phyloP scores from a whole-genome alignment of 2,329 filamentous ascomycete species.

The Ophiosphaerella narmari region DNA sequence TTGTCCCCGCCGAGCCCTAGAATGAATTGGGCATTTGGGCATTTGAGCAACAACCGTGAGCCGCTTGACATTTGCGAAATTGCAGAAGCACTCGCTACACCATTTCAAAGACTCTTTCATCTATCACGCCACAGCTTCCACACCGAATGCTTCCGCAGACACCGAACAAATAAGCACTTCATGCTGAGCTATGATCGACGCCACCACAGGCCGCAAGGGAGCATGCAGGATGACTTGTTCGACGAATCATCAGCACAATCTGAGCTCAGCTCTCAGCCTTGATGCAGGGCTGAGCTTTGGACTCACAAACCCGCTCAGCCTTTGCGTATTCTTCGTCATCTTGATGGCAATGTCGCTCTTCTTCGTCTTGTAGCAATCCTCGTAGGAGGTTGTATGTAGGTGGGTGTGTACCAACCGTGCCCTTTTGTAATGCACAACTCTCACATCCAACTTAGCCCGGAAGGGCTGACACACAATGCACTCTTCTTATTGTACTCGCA shows the following conservation, averaged over 20 bases:
- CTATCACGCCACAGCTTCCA: conserved; percentile 5
- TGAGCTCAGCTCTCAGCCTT: conserved; percentile 23
- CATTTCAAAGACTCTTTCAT: background rate
- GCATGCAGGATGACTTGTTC: conserved; percentile 15
- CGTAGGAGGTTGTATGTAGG: too few relatives aligned
- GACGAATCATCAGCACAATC: conserved; percentile 17
- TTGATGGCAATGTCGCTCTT: background rate
- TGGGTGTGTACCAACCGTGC: background rate
- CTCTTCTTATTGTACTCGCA: conserved; percentile 7
- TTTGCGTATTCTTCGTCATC: background rate
- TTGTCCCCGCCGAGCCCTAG: too few relatives aligned
- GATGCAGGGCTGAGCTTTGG: conserved; percentile 13
- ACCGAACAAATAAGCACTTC: conserved; percentile 2
- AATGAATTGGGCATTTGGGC: too few relatives aligned
- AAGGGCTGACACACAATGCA: conserved; percentile 9
- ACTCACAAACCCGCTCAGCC: background rate
- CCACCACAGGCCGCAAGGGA: conserved; percentile 2
- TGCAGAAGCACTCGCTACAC: too few relatives aligned
- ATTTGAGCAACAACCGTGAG: too few relatives aligned
- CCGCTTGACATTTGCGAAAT: too few relatives aligned
- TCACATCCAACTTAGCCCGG: background rate
- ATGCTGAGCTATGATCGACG: conserved; percentile 16
- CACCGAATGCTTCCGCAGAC: conserved; percentile 5
- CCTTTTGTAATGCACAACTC: background rate
- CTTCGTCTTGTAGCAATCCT: too few relatives aligned